Conservation (phyloP, 1,284 basidiomycete genomes). For the Malassezia brasiliensis region DNA sequence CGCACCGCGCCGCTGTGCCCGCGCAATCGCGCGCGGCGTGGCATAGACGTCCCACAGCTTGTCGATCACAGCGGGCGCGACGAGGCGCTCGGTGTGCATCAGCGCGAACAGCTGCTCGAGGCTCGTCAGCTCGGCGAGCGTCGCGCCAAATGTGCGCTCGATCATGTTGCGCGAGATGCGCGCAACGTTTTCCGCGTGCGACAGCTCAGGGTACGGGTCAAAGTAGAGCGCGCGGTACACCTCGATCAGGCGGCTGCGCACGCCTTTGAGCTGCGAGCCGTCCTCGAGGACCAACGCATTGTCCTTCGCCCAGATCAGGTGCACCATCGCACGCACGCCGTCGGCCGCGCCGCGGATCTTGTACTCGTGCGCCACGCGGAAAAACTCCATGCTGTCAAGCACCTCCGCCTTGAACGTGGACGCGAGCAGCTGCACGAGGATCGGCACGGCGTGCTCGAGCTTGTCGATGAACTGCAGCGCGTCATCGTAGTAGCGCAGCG, state of each 20-base stretch:
- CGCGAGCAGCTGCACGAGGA: slow-evolving; percentile 67
- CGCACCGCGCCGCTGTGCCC: slow-evolving; percentile 75
- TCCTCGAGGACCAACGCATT: slow-evolving; percentile 68
- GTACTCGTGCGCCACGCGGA: slow-evolving; percentile 74
- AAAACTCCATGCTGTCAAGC: slow-evolving; percentile 89
- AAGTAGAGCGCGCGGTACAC: slow-evolving; percentile 85
- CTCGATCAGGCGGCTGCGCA: slow-evolving; percentile 76
- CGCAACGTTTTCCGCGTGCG: slow-evolving; percentile 74
- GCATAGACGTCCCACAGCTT: slow-evolving; percentile 89
- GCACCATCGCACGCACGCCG: slow-evolving; percentile 90
- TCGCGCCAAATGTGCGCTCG: slow-evolving; percentile 54
- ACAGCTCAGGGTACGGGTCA: slow-evolving; percentile 53
- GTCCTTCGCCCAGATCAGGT: slow-evolving; percentile 95
- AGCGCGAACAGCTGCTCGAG: slow-evolving; percentile 90
- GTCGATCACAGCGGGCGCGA: slow-evolving; percentile 72
- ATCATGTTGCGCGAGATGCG: slow-evolving; percentile 98
- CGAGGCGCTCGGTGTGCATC: slow-evolving; percentile 72
- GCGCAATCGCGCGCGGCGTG: slow-evolving; percentile 52
- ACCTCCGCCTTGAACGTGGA: slow-evolving; percentile 89
- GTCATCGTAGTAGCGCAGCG: slow-evolving; percentile 77
- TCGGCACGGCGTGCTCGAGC: slow-evolving; percentile 69
- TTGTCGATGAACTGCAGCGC: slow-evolving; percentile 75
- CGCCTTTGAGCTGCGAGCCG: slow-evolving; percentile 76
- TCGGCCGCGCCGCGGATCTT: slow-evolving; percentile 57
- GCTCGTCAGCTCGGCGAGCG: slow-evolving; percentile 87